A percentile compares a stretch with the other conserved stretches of the same genome.
Evolutionary conservation across 2,329 filamentous ascomycete genomes (phyloP).

Genomic region (Aureobasidium lini): DNA sequence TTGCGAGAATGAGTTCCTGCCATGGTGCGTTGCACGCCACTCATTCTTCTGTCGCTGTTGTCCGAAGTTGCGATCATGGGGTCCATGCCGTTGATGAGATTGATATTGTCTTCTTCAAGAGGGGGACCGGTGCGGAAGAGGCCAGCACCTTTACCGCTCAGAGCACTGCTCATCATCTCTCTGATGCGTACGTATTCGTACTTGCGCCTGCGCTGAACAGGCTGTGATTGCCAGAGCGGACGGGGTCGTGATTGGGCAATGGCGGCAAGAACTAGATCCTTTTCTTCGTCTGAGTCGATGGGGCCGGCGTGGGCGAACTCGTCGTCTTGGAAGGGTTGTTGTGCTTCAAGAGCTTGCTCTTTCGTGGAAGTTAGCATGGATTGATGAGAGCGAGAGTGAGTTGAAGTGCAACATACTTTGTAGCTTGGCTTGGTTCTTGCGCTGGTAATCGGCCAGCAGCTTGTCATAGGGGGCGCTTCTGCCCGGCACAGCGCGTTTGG

Average conservation of each 20-base stretch:
- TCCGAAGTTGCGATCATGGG: background rate
- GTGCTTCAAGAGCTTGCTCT: conserved; percentile 93
- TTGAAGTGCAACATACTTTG: conserved; percentile 61
- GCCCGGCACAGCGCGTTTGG: conserved; percentile 78
- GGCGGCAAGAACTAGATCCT: conserved; percentile 77
- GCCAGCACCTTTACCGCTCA: conserved; percentile 26
- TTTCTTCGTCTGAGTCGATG: conserved; percentile 92
- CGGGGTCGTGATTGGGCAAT: conserved; percentile 66
- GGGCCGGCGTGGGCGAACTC: conserved; percentile 66
- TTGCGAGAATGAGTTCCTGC: conserved; percentile 3
- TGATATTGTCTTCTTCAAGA: background rate
- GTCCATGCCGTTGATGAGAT: background rate
- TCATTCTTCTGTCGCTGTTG: conserved; percentile 12
- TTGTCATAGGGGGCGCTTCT: conserved; percentile 85
- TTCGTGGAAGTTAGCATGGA: conserved; percentile 4
- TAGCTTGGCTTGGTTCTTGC: conserved; percentile 98
- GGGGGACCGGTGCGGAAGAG: conserved; percentile 16
- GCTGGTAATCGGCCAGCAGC: conserved; percentile 61
- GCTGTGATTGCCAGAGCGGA: conserved; percentile 61
- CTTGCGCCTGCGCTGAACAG: conserved; percentile 45
- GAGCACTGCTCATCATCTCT: conserved; percentile 53
- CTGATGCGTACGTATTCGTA: conserved; percentile 58
- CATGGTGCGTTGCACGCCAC: conserved; percentile 4
- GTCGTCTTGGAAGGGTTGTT: conserved; percentile 79
- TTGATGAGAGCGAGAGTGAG: conserved; percentile 7